Conservation (phyloP, 495 filamentous ascomycete genomes). For the Letharia lupina region DNA sequence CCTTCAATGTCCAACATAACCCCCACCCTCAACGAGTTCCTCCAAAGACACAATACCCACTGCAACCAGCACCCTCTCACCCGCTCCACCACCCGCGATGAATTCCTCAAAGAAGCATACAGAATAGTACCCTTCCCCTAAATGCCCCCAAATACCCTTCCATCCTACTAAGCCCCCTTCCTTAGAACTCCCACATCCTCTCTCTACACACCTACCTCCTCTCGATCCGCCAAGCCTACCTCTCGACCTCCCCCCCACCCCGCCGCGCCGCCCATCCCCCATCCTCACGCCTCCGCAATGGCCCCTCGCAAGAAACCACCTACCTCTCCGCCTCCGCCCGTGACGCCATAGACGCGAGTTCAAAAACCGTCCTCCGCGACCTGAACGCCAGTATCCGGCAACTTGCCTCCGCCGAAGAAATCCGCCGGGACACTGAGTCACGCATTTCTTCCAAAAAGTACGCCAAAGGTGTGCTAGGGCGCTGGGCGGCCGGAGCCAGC, state of each 20-base stretch:
- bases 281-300: constrained; percentile 30
- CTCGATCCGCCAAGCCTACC: constrained; percentile 80
- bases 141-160: constrained; percentile 8
- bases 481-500: constrained; percentile 64
- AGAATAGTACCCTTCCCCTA: constrained; percentile 56
- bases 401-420: constrained; percentile 70
- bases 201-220: constrained; percentile 70
- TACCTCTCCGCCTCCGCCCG: constrained; percentile 59
- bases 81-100: constrained; percentile 54
- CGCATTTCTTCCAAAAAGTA: constrained; percentile 62
- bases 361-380: constrained; percentile 73
- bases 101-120: constrained; percentile 93
- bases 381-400: constrained; percentile 67
- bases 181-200: constrained; percentile 74
- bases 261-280: constrained; percentile 33
- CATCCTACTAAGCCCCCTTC: constrained; percentile 12
- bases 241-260: constrained; percentile 59
- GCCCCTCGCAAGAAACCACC: constrained; percentile 27
- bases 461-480: constrained; percentile 51
- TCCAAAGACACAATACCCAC: constrained; percentile 45
- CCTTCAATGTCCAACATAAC: constrained; percentile 24
- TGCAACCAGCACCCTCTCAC: constrained; percentile 35
- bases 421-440: constrained; percentile 64
- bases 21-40: constrained; percentile 41
- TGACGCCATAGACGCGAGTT: constrained; percentile 74